Evolutionary conservation across 2,329 filamentous ascomycete species (phyloP).

Genomic region (Calcarisporium arbuscula): DNA sequence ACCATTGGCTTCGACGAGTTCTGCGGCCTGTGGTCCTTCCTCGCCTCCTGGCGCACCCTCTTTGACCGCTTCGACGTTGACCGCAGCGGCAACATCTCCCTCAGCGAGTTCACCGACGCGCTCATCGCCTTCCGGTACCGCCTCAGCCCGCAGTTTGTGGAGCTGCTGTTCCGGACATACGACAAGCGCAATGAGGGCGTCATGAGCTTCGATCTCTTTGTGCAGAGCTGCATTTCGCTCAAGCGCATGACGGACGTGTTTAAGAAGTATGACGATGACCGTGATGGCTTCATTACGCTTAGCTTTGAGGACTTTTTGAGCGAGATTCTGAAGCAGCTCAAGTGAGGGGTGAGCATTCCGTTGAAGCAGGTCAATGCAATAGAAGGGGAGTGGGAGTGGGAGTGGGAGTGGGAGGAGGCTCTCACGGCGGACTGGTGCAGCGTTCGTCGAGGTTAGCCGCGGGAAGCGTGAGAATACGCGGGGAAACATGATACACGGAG

Average conservation of each 20-base stretch:
- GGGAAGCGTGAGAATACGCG: no score
- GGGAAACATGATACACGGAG: no score
- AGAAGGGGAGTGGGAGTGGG: no score
- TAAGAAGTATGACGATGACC: conserved; percentile 96
- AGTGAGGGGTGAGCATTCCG: conserved; percentile 15
- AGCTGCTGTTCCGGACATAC: conserved; percentile 80
- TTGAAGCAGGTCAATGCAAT: no score
- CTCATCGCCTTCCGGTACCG: conserved; percentile 91
- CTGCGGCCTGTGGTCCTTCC: conserved; percentile 91
- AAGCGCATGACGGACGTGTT: conserved; percentile 99
- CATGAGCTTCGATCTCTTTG: conserved; percentile 93
- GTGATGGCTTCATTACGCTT: conserved; percentile 84
- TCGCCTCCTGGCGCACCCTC: conserved; percentile 86
- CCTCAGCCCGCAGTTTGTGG: conserved; percentile 75
- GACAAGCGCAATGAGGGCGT: conserved; percentile 66
- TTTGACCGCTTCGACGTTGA: conserved; percentile 95
- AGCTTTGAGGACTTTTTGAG: conserved; percentile 78
- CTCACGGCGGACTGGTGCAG: no score
- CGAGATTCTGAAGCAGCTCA: conserved; percentile 57
- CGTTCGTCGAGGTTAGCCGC: no score
- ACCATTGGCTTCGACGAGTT: conserved; percentile 95
- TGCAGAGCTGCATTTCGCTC: conserved; percentile 92
- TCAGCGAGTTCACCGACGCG: conserved; percentile 83
- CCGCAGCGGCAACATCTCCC: conserved; percentile 76
- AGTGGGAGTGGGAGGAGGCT: no score